A percentile compares a stretch with the other conserved stretches of the same genome.
Evolutionary conservation across 1,284 basidiomycete genomes (phyloP).

Genomic region (Cutaneotrichosporon cyanovorans): DNA sequence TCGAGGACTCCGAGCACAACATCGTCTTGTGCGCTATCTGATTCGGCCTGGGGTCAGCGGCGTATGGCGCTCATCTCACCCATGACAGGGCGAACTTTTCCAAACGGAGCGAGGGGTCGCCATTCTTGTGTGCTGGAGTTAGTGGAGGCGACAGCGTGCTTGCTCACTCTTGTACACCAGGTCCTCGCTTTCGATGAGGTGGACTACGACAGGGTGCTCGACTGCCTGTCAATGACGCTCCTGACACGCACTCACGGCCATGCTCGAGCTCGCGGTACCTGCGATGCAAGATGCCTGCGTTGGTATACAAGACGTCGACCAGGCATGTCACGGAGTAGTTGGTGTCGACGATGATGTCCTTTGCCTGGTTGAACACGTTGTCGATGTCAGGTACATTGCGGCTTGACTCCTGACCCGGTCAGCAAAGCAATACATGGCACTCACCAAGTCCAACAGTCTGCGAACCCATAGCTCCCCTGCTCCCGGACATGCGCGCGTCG

Average conservation of each 20-base stretch:
- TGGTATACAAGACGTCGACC: slow-evolving; percentile 14
- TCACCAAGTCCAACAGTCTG: slow-evolving; percentile 23
- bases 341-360: slow-evolving; percentile 8
- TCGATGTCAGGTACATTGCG: slow-evolving; percentile 9
- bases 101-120: slow-evolving; percentile 59
- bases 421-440: neutral
- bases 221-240: neutral
- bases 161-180: slow-evolving; percentile 44
- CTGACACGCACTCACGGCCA: neutral
- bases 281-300: slow-evolving; percentile 12
- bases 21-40: slow-evolving; percentile 12
- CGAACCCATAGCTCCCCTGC: slow-evolving; percentile 33
- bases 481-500: slow-evolving; percentile 34
- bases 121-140: slow-evolving; percentile 32
- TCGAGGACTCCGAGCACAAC: slow-evolving; percentile 23
- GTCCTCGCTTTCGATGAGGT: slow-evolving; percentile 17
- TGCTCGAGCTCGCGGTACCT: slow-evolving; percentile 8
- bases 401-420: slow-evolving; percentile 5
- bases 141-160: slow-evolving; percentile 31
- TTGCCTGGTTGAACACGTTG: slow-evolving; percentile 6
- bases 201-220: slow-evolving; percentile 14
- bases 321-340: slow-evolving; percentile 4
- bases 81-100: slow-evolving; percentile 71
- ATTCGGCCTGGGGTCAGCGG: slow-evolving; percentile 46
- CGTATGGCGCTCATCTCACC: no score